Evolutionary conservation across 805 yeast species (phyloP), one percentile per base, ranked within the genome.

Genomic region (Suhomyces kilbournensis): DNA sequence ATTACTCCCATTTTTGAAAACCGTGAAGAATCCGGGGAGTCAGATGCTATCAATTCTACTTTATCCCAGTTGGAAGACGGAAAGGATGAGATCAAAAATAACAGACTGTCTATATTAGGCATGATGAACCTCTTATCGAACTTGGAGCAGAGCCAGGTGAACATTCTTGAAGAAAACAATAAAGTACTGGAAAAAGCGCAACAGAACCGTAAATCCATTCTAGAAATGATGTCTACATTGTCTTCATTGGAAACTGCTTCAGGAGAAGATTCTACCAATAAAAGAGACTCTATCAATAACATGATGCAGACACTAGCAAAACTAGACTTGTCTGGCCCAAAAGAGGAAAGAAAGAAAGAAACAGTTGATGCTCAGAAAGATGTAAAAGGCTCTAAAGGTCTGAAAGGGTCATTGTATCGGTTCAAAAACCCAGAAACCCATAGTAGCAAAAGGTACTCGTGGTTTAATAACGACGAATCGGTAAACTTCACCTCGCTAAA

Each of bases 161-260:
- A 39, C 5, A 46, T 53, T 2, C 52, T 51, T 6, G 48, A 56
- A 19, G 54, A 56, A 35, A 53, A 53, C 19, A 49, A 23, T 6
- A 32, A 42, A 22, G 49, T 35, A 7, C 38, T 49, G 47, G 53
- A 47, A 14, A 47, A 53, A 28, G 54, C 54, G 10, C 55, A 57
- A 17, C 54, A 51, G 32, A 68, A 66, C 26, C 55, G 74, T 20
- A 61, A 61, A 39, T 69, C 74, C 1, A 63, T 69, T 2, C 56
- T 58, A 30, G 71, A 69, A 47, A 69, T 71, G 70, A 69, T 71
- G 74, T 50, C 59, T 3, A 58, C 66, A 0, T 54, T 71, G 39
- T 65, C 65, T 4, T 51, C 46, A 9, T 45, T 63, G 10, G 66
- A 63, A 44, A 48, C 51, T 12, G 23, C 32, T 8, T 14, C 49